Base-by-base conservation (phyloP, 1,284 basidiomycete species). In the Ganoderma meredithae region DNA sequence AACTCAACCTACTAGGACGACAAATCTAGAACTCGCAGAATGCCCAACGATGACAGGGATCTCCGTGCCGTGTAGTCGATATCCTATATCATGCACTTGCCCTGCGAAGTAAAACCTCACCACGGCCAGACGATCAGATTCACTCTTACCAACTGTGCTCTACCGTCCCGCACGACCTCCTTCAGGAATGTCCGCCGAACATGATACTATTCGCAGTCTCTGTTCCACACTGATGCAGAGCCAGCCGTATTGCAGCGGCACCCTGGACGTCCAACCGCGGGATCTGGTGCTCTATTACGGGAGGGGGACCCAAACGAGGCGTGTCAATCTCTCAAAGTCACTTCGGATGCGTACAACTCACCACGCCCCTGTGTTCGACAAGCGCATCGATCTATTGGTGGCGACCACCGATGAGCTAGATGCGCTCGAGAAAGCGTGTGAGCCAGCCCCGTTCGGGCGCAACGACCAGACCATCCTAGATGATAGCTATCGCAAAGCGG, bases 401-500 rank as follows among this genome's bases (percentile, higher is more conserved):
- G 44, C 60, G 25, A 40, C 62, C 39, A 9, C 33, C 22, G 49
- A 40, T 10, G 31, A 41, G 27, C 39, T 63, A 6, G 53, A 63
- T 25, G 25, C 22, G 17, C 67, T 74, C 27, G 53, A 67, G 27
- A 63, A 60, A 8, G 52, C 71, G 13, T 76, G 75, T 62, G 69
- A 72, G 4, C 60, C 69, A 12, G 75, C 74, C 3, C 69, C 72
- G 1, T 76, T 75, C 39, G 75, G 74, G 19, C 52, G 60, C 22
- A 70, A 71, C 47, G 15, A 67, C 12, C n/a, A 74, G 41, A 69
- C 70, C 44, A 72, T 76, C 17, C 27, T 71, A 13, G 74, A 76
- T 60, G 72, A 75, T 36, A 39, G 62, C 5, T 76, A 75, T 66
- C 71, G 74, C 36, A 72, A 71, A 41, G 75, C 74, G n/a, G 69